Conservation (phyloP, 2,329 filamentous ascomycete genomes). For the Talaromyces islandicus region DNA sequence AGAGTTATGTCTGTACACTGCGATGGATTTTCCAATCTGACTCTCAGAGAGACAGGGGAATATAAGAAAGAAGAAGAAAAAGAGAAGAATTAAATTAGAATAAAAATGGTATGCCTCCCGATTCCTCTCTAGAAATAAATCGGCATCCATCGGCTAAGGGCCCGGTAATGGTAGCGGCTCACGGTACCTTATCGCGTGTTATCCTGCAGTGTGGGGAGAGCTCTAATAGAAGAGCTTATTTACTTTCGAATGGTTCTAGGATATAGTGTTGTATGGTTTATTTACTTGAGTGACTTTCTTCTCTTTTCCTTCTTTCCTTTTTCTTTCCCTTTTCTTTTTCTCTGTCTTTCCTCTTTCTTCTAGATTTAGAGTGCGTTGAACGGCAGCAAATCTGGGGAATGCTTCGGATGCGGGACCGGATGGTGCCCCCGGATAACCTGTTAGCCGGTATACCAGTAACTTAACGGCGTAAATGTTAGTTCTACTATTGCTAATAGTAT, state of each 20-base stretch:
- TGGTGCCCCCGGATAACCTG: conserved; percentile 1
- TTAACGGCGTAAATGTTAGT: too few species aligned
- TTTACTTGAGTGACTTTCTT: neutral
- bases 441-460: neutral
- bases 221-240: neutral
- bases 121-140: conserved; percentile 3
- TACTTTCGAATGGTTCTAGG: neutral
- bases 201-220: neutral
- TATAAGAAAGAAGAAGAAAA: neutral
- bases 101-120: conserved; percentile 15
- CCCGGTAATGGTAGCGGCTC: neutral
- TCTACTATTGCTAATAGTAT: neutral
- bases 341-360: neutral
- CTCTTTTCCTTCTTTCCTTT: conserved; percentile 2
- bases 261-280: neutral
- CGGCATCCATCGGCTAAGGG: conserved; percentile 27
- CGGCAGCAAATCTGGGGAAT: neutral
- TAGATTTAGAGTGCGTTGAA: neutral
- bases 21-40: neutral
- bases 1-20: neutral
- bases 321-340: conserved; percentile 3
- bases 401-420: conserved; percentile 9
- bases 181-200: neutral
- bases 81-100: neutral
- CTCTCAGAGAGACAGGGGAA: neutral